A percentile compares a stretch with the other conserved stretches of the same genome.
Evolutionary conservation across 164 flowering plant genomes (phyloP).

Genomic region (Taxillus chinensis): DNA sequence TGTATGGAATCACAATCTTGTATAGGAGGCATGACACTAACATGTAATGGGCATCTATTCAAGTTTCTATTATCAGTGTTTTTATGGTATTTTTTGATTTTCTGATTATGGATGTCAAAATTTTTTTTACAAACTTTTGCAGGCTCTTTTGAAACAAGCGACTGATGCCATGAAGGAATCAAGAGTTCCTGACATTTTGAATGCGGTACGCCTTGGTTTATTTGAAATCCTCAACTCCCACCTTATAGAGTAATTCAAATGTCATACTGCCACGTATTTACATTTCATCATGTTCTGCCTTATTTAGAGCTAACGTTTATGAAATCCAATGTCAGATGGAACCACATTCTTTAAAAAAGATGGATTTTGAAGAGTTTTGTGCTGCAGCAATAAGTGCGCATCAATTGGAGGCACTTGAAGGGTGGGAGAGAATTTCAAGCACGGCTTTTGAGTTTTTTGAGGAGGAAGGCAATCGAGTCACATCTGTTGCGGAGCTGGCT

Average conservation of each 20-base stretch:
- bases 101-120: too few relatives aligned
- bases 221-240: background rate
- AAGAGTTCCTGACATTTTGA: background rate
- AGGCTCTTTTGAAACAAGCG: background rate
- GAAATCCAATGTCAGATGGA: conserved; percentile 51
- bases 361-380: conserved; percentile 88
- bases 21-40: too few relatives aligned
- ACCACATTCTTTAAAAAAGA: conserved; percentile 45
- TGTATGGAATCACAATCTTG: too few relatives aligned
- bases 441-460: conserved; percentile 72
- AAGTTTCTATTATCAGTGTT: background rate
- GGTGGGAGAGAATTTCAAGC: conserved; percentile 70
- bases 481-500: conserved; percentile 72
- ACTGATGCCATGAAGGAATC: background rate
- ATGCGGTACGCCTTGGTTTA: background rate
- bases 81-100: too few relatives aligned
- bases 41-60: too few relatives aligned
- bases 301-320: background rate
- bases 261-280: too few relatives aligned
- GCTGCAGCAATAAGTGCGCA: conserved; percentile 85
- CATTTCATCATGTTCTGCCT: background rate
- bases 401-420: conserved; percentile 84
- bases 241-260: background rate
- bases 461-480: conserved; percentile 65
- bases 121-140: background rate